phyloP scores from a whole-genome alignment of 2,329 filamentous ascomycete species.

The Alternaria rosae region DNA sequence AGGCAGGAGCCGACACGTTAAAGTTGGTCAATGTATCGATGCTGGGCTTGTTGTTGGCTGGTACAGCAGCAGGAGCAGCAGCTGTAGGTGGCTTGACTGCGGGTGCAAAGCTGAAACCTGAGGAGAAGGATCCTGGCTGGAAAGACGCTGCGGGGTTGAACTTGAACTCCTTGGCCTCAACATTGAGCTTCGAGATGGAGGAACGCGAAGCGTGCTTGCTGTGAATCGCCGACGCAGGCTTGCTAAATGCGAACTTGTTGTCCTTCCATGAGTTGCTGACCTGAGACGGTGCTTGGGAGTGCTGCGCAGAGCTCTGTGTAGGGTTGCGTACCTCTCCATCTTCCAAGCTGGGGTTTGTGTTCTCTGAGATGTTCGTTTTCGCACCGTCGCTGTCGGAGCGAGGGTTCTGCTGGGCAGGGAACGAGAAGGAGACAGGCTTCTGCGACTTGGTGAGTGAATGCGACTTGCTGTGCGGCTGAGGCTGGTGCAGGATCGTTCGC shows the following conservation, averaged over 20 bases:
- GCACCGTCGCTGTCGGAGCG: constrained; percentile 51
- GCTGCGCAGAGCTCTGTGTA: constrained; percentile 36
- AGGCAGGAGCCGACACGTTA: constrained; percentile 73
- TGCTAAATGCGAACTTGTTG: constrained; percentile 44
- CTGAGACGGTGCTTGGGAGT: constrained; percentile 48
- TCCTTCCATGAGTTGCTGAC: constrained; percentile 49
- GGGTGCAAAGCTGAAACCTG: constrained; percentile 53
- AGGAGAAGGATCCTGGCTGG: constrained; percentile 55
- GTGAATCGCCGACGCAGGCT: constrained; percentile 43
- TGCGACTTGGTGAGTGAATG: constrained; percentile 75
- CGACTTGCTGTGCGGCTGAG: constrained; percentile 75
- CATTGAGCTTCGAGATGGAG: constrained; percentile 82
- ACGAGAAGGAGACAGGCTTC: constrained; percentile 42
- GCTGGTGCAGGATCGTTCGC: constrained; percentile 68
- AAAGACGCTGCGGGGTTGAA: constrained; percentile 68
- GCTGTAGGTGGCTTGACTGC: constrained; percentile 52
- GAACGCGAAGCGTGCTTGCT: constrained; percentile 71
- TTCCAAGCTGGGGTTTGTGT: constrained; percentile 50
- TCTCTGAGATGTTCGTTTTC: constrained; percentile 50
- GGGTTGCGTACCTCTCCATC: constrained; percentile 38
- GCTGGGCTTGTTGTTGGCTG: constrained; percentile 52
- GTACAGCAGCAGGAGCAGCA: constrained; percentile 50
- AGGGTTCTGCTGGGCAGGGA: constrained; percentile 40
- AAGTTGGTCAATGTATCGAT: constrained; percentile 58
- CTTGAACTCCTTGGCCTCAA: constrained; percentile 85